A percentile compares a stretch with the other conserved stretches of the same genome.
These are phyloP conservation scores for Yarrowia sp. DNA, from an alignment of 805 yeast genomes.

Conservation along the genomic window DNA sequence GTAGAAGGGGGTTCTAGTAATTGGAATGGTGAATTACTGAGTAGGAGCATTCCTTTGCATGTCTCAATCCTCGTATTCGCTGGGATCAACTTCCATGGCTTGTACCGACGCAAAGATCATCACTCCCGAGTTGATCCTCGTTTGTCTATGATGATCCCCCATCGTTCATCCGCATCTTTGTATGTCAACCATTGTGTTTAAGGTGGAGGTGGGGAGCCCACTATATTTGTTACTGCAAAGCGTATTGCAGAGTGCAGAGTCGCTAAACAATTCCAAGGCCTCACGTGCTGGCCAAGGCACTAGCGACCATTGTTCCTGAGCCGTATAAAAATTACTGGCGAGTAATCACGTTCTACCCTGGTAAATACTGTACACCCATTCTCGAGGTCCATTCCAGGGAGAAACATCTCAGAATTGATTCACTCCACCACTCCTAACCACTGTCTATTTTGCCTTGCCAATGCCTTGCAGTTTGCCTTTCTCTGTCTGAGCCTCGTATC, in stretches of 20 bases:
- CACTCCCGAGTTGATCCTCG: neutral
- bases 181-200: neutral
- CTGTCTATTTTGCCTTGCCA: neutral
- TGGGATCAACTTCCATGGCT: too few relatives aligned
- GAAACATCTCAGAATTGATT: too few relatives aligned
- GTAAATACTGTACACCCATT: too few relatives aligned
- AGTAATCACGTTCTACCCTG: too few relatives aligned
- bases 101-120: neutral
- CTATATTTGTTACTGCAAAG: neutral
- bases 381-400: too few relatives aligned
- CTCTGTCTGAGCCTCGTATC: slow-evolving; percentile 6
- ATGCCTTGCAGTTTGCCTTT: neutral
- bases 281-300: neutral
- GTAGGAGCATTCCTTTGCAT: too few relatives aligned
- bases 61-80: too few relatives aligned
- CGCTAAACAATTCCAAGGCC: too few relatives aligned
- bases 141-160: neutral
- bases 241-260: neutral
- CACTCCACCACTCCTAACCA: neutral
- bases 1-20: too few relatives aligned
- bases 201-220: slow-evolving; percentile 15
- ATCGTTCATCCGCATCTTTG: slow-evolving; percentile 2
- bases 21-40: too few relatives aligned
- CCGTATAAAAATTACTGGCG: too few relatives aligned
- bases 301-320: neutral